Evolutionary conservation across 192 early-diverging fungal species (phyloP).

Genomic region (Backusella parvicylindrica): DNA sequence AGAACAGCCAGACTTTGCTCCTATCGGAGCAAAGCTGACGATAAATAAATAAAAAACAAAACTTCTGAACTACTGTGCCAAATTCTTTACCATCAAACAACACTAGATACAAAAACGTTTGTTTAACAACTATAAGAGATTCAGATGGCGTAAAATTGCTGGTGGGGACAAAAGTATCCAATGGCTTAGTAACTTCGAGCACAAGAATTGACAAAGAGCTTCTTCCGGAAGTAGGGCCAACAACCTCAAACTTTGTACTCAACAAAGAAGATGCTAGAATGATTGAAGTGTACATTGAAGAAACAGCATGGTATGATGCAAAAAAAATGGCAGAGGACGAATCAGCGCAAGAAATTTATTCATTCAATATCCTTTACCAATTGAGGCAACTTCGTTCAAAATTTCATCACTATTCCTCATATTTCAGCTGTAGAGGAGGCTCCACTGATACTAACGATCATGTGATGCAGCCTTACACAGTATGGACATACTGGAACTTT

Average conservation of each 20-base stretch:
- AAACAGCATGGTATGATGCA: neutral
- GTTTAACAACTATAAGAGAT: neutral
- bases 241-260: slow-evolving; percentile 2
- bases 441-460: neutral
- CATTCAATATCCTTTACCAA: slow-evolving; percentile 12
- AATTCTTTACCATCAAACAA: slow-evolving; percentile 5
- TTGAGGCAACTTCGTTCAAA: slow-evolving; percentile 15
- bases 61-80: too few relatives aligned
- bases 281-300: neutral
- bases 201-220: neutral
- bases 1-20: too few relatives aligned
- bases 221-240: neutral
- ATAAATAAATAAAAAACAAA: too few relatives aligned
- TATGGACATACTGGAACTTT: too few relatives aligned
- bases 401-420: slow-evolving; percentile 10
- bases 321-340: neutral
- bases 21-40: too few relatives aligned
- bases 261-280: neutral
- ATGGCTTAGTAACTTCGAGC: slow-evolving; percentile 6
- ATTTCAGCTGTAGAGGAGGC: neutral
- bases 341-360: slow-evolving; percentile 11
- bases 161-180: slow-evolving; percentile 4
- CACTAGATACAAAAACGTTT: slow-evolving; percentile 8
- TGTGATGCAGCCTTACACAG: neutral
- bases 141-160: slow-evolving; percentile 7